Evolutionary conservation across 306 rosid genomes (phyloP).

Genomic region (Quercus engelmannii): DNA sequence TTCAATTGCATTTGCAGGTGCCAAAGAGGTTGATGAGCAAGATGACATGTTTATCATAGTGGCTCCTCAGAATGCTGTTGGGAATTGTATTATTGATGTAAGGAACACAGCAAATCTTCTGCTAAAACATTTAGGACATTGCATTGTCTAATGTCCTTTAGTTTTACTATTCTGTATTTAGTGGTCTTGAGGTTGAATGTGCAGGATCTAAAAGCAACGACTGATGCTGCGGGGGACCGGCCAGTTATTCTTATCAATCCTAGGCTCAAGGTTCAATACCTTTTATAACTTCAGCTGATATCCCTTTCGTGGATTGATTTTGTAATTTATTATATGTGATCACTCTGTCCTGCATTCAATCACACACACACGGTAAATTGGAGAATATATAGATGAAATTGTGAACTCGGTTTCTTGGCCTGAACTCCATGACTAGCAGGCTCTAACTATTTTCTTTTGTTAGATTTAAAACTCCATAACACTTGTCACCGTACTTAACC

Average conservation of each 20-base stretch:
- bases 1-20: conserved; percentile 57
- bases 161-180: conserved; percentile 9
- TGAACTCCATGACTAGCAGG: neutral
- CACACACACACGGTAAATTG: neutral
- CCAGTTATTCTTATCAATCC: conserved; percentile 86
- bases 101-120: conserved; percentile 27
- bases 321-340: neutral
- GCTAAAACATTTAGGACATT: conserved; percentile 7
- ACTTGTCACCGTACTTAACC: neutral
- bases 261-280: conserved; percentile 68
- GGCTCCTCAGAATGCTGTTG: conserved; percentile 98
- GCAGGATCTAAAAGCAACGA: conserved; percentile 92
- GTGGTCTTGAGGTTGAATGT: conserved; percentile 28
- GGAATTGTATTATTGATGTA: conserved; percentile 94
- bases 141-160: conserved; percentile 12
- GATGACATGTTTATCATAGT: conserved; percentile 90
- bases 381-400: neutral
- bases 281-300: conserved; percentile 5
- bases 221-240: conserved; percentile 78
- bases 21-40: conserved; percentile 77
- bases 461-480: neutral
- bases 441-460: neutral
- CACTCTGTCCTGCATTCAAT: neutral
- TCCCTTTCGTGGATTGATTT: conserved; percentile 18
- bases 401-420: neutral